Conservation (phyloP, 768 basidiomycete species). For the Trametes maxima region DNA sequence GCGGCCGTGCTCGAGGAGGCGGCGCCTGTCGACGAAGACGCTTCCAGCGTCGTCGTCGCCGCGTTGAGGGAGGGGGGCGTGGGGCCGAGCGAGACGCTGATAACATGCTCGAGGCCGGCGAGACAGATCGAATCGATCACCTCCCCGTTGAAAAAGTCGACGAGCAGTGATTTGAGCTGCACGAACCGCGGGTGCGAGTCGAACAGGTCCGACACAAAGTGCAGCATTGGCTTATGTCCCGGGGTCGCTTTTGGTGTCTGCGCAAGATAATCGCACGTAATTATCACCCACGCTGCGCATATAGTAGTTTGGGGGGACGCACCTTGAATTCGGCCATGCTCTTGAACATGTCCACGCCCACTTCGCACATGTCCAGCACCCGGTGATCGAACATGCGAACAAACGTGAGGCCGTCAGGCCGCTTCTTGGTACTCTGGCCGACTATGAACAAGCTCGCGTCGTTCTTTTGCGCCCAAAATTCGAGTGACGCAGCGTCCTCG, state of each 20-base stretch:
- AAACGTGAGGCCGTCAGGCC: constrained; percentile 85
- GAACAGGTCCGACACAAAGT: constrained; percentile 94
- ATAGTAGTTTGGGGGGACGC: constrained; percentile 29
- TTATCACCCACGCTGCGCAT: not conserved
- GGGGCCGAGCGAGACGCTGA: constrained; percentile 77
- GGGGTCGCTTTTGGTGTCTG: constrained; percentile 88
- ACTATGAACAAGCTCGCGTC: constrained; percentile 91
- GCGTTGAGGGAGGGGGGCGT: constrained; percentile 57
- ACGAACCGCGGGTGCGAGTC: constrained; percentile 91
- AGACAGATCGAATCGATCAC: constrained; percentile 82
- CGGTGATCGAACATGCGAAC: constrained; percentile 84
- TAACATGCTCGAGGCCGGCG: constrained; percentile 83
- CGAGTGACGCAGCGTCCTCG: constrained; percentile 78
- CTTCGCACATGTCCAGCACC: constrained; percentile 93
- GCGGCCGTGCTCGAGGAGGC: constrained; percentile 7
- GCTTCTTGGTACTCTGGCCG: constrained; percentile 92
- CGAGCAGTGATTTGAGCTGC: constrained; percentile 88
- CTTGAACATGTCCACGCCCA: constrained; percentile 82
- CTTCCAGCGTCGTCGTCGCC: constrained; percentile 31
- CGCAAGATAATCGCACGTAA: not conserved
- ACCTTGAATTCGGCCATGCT: constrained; percentile 88
- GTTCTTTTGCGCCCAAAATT: constrained; percentile 94
- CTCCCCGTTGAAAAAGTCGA: constrained; percentile 91
- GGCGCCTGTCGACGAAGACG: constrained; percentile 22
- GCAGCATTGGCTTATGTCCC: constrained; percentile 90